phyloP scores from a whole-genome alignment of 2,329 filamentous ascomycete species.

The Xylaria polymorpha region DNA sequence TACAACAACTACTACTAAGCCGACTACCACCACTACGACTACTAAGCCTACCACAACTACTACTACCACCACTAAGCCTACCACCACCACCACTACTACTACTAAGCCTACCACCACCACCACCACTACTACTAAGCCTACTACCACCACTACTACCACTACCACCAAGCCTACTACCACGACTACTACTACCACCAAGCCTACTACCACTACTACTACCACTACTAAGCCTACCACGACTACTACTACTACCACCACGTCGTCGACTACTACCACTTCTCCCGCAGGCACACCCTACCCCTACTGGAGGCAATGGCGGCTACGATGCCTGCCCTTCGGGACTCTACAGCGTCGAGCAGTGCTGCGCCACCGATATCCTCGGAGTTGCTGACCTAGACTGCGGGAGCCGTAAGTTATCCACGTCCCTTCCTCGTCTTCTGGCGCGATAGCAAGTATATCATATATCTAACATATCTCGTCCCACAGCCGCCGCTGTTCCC shows the following conservation, averaged over 20 bases:
- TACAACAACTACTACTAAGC: background rate
- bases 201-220: background rate
- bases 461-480: background rate
- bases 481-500: constrained; percentile 52
- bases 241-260: no score
- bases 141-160: background rate
- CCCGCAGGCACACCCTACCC: background rate
- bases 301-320: background rate
- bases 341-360: constrained; percentile 61
- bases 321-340: constrained; percentile 56
- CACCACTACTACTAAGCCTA: background rate
- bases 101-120: no score
- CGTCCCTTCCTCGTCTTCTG: no score
- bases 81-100: no score
- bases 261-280: no score
- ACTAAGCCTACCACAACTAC: background rate
- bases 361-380: constrained; percentile 72
- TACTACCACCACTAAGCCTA: background rate
- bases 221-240: background rate
- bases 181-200: constrained; percentile 2
- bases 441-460: background rate
- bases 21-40: constrained; percentile 9
- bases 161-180: no score
- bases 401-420: constrained; percentile 51
- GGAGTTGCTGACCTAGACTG: constrained; percentile 59